Conservation (phyloP, 148 eudicot species). For the Polygonum aviculare region DNA sequence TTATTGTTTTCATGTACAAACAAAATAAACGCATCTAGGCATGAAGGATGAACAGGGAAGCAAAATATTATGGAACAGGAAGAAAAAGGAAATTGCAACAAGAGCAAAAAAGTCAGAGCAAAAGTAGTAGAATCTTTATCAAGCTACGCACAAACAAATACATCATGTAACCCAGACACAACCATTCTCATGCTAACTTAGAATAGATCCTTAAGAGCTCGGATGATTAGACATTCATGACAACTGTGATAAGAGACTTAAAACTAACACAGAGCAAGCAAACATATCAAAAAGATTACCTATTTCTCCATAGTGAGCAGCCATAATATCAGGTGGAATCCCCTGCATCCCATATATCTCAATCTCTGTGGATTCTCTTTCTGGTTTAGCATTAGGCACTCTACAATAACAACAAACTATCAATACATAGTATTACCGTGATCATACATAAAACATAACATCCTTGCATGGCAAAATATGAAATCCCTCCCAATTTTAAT, state of each 20-base stretch:
- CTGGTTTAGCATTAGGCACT: slow-evolving; percentile 95
- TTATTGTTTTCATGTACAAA: neutral
- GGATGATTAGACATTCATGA: neutral
- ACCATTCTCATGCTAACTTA: neutral
- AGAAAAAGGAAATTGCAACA: neutral
- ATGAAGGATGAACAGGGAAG: neutral
- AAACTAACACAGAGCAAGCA: neutral
- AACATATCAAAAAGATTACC: slow-evolving; percentile 34
- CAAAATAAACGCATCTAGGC: neutral
- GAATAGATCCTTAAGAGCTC: neutral
- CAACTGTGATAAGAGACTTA: neutral
- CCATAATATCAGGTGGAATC: slow-evolving; percentile 69
- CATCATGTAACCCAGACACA: neutral
- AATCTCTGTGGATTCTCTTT: slow-evolving; percentile 83
- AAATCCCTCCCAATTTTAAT: neutral
- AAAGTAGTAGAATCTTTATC: neutral
- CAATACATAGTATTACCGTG: neutral
- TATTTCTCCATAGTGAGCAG: slow-evolving; percentile 81
- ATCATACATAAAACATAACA: neutral
- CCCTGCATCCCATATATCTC: slow-evolving; percentile 99
- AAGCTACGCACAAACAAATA: neutral
- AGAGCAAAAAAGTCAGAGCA: neutral
- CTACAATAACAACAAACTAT: slow-evolving; percentile 26
- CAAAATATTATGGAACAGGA: neutral
- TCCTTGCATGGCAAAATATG: neutral